These are phyloP conservation scores for Mycena filopes DNA, from an alignment of 768 basidiomycete genomes.

Conservation along the genomic window DNA sequence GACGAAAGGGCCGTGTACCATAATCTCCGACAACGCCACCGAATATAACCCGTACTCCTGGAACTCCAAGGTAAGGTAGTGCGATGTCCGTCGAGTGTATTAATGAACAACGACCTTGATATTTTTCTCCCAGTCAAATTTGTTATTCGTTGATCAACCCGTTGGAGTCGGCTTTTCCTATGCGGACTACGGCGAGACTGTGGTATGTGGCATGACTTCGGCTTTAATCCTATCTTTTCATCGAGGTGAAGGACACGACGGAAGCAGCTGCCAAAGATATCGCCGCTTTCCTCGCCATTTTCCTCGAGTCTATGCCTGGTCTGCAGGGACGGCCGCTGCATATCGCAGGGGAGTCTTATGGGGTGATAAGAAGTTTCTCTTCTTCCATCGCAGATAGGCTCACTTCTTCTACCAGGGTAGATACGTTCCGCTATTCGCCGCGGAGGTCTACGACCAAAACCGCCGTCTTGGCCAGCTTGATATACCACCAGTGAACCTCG, in stretches of 20 bases:
- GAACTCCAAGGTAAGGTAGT: slow-evolving; percentile 56
- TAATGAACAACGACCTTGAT: no score
- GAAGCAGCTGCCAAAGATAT: slow-evolving; percentile 65
- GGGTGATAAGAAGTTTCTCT: slow-evolving; percentile 43
- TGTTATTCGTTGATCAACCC: slow-evolving; percentile 60
- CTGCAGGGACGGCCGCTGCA: slow-evolving; percentile 61
- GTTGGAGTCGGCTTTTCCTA: slow-evolving; percentile 58
- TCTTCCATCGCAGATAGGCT: background rate
- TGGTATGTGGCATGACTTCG: slow-evolving; percentile 37
- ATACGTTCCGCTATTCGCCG: slow-evolving; percentile 62
- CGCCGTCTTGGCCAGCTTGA: slow-evolving; percentile 49
- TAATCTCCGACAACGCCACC: slow-evolving; percentile 51
- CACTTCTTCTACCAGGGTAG: slow-evolving; percentile 52
- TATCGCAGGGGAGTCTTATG: slow-evolving; percentile 63
- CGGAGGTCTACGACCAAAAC: slow-evolving; percentile 62
- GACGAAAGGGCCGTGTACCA: slow-evolving; percentile 55
- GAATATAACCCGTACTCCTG: slow-evolving; percentile 57
- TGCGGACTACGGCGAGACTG: slow-evolving; percentile 44
- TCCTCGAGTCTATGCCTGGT: slow-evolving; percentile 63
- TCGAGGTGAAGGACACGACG: slow-evolving; percentile 53
- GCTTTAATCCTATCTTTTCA: slow-evolving; percentile 49
- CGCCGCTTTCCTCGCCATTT: slow-evolving; percentile 65
- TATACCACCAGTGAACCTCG: slow-evolving; percentile 59
- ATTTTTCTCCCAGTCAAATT: slow-evolving; percentile 51
- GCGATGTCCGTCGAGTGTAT: no score